Percentiles rank a stretch among this genome's conserved stretches.
These are phyloP conservation scores for Magnusiomyces magnusii DNA, from an alignment of 1,139 yeast genomes.

Conservation along the genomic window DNA sequence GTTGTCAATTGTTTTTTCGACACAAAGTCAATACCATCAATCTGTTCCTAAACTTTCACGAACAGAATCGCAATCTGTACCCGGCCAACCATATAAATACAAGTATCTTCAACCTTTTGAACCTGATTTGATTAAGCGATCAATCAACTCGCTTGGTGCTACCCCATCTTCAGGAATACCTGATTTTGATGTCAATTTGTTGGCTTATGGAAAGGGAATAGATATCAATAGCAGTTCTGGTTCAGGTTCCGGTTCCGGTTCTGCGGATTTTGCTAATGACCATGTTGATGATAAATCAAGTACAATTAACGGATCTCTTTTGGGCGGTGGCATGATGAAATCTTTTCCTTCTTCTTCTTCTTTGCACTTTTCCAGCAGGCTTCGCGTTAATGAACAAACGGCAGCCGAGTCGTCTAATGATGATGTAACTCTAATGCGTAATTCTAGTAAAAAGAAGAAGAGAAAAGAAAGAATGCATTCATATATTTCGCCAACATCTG, in stretches of 20 bases:
- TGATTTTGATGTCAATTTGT: conserved; percentile 62
- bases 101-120: conserved; percentile 27
- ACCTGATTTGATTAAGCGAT: conserved; percentile 42
- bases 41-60: conserved; percentile 20
- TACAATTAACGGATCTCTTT: conserved; percentile 8
- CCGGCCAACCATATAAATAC: conserved; percentile 5
- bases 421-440: conserved; percentile 17
- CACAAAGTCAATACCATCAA: conserved; percentile 21
- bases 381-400: conserved; percentile 12
- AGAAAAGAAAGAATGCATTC: conserved; percentile 15
- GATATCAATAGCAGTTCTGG: neutral
- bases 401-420: conserved; percentile 24
- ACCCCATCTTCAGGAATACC: conserved; percentile 69
- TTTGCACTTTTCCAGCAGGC: conserved; percentile 12
- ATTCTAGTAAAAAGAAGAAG: conserved; percentile 18
- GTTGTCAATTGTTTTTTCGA: conserved; percentile 26
- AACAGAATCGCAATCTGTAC: conserved; percentile 3
- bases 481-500: conserved; percentile 12
- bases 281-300: conserved; percentile 36
- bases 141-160: conserved; percentile 52
- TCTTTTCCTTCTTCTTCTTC: conserved; percentile 9
- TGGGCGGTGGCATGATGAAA: conserved; percentile 7
- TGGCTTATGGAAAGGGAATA: conserved; percentile 34
- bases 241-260: too few relatives aligned
- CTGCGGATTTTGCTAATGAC: conserved; percentile 52